These are phyloP conservation scores for Leishmania tarentolae DNA, from an alignment of 208 protist species.

Conservation along the genomic window DNA sequence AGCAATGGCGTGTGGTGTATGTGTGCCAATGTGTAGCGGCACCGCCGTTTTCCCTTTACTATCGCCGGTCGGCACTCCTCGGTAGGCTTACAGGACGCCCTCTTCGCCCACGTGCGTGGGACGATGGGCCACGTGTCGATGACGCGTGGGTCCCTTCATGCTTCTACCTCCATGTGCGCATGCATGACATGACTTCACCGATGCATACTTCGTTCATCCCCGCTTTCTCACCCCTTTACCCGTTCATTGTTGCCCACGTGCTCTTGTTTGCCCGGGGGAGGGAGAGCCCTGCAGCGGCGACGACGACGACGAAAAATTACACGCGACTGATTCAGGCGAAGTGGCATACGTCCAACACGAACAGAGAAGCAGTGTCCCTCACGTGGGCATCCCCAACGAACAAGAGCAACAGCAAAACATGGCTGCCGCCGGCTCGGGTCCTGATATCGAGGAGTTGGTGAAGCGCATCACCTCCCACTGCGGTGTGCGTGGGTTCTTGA, in stretches of 20 bases:
- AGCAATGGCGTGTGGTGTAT: neutral
- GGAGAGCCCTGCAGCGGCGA: neutral
- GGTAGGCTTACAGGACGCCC: neutral
- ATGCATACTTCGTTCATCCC: conserved; percentile 1
- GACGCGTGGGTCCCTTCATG: neutral
- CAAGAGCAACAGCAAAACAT: conserved; percentile 16
- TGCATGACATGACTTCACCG: conserved; percentile 4
- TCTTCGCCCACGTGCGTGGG: neutral
- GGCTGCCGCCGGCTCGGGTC: conserved; percentile 54
- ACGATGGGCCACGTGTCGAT: neutral
- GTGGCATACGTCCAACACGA: neutral
- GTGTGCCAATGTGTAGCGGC: neutral
- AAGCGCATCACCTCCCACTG: conserved; percentile 94
- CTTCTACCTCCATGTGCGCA: neutral
- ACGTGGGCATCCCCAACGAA: neutral
- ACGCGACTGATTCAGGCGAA: neutral
- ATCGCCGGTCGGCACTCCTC: neutral
- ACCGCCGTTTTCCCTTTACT: neutral
- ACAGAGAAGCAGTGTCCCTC: neutral
- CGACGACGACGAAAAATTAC: neutral
- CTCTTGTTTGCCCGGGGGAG: neutral
- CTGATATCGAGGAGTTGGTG: conserved; percentile 96
- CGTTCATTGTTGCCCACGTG: neutral
- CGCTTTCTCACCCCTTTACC: neutral
- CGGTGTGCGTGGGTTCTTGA: conserved; percentile 95